These are phyloP conservation scores for Monosporascus sp. DNA, from an alignment of 2,329 filamentous ascomycete species.

Conservation along the genomic window DNA sequence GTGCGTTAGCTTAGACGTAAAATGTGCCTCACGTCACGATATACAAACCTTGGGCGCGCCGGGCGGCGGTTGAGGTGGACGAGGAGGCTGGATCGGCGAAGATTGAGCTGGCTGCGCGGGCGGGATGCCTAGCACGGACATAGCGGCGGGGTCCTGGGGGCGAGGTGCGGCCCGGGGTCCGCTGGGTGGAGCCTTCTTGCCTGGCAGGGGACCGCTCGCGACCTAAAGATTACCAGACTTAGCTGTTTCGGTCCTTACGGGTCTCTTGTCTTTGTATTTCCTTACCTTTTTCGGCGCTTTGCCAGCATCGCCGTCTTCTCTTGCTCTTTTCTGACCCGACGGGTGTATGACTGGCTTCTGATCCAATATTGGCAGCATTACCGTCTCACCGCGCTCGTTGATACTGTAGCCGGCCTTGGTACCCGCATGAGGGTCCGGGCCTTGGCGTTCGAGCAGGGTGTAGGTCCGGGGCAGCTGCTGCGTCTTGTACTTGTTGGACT, in stretches of 20 bases:
- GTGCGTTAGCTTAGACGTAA: constrained; percentile 8
- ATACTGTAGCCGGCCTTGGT: constrained; percentile 12
- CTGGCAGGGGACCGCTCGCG: constrained; percentile 10
- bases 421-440: constrained; percentile 4
- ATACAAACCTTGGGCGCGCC: constrained; percentile 18
- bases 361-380: constrained; percentile 10
- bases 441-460: constrained; percentile 16
- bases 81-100: constrained; percentile 5
- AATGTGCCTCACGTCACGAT: neutral
- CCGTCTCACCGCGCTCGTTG: constrained; percentile 25
- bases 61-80: constrained; percentile 1
- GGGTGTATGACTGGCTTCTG: constrained; percentile 25
- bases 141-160: constrained; percentile 23
- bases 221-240: constrained; percentile 10
- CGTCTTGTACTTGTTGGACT: constrained; percentile 16
- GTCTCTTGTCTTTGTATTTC: neutral
- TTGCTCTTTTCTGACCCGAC: constrained; percentile 21
- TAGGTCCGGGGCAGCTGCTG: constrained; percentile 22
- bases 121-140: constrained; percentile 22
- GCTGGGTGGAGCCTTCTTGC: constrained; percentile 15
- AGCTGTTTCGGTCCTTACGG: constrained; percentile 3
- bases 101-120: constrained; percentile 4
- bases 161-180: constrained; percentile 21
- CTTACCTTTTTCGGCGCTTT: constrained; percentile 24
- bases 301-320: constrained; percentile 15